phyloP scores from a whole-genome alignment of 2,329 filamentous ascomycete species.

The Hymenoscyphus infarciens region DNA sequence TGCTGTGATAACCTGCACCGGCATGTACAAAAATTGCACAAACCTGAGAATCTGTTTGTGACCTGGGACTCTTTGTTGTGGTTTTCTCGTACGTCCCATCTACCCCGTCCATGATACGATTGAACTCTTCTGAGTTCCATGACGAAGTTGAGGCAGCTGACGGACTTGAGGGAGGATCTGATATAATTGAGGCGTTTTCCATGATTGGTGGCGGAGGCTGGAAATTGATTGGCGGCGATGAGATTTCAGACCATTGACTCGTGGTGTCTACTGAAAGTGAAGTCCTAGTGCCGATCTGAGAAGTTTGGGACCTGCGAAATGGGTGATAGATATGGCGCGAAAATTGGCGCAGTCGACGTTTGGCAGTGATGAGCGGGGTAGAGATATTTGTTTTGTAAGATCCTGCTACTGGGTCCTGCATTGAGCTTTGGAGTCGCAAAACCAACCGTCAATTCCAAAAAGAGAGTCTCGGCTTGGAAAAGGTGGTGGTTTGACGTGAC shows the following conservation, averaged over 20 bases:
- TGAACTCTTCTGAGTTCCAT: conserved; percentile 11
- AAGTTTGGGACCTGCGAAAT: conserved; percentile 18
- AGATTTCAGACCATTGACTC: conserved; percentile 13
- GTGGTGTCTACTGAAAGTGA: conserved; percentile 18
- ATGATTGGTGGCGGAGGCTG: background rate
- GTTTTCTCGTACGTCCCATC: conserved; percentile 32
- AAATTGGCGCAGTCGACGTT: conserved; percentile 23
- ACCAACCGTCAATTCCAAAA: background rate
- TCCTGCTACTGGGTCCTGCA: conserved; percentile 15
- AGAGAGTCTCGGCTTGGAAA: background rate
- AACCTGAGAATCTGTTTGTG: conserved; percentile 34
- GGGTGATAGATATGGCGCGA: conserved; percentile 19
- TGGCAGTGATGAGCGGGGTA: conserved; percentile 17
- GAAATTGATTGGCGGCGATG: background rate
- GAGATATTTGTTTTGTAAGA: conserved; percentile 12
- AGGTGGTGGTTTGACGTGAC: background rate
- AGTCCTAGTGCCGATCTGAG: background rate
- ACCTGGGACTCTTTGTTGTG: conserved; percentile 19
- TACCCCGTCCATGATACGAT: conserved; percentile 31
- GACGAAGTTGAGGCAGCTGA: background rate
- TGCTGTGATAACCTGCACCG: conserved; percentile 89
- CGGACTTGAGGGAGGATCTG: background rate
- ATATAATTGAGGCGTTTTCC: background rate
- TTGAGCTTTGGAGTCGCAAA: conserved; percentile 9
- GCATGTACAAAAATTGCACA: conserved; percentile 93